Percentiles rank a stretch among this genome's conserved stretches.
phyloP scores from a whole-genome alignment of 1,284 basidiomycete species.

The Ganoderma resinaceum region DNA sequence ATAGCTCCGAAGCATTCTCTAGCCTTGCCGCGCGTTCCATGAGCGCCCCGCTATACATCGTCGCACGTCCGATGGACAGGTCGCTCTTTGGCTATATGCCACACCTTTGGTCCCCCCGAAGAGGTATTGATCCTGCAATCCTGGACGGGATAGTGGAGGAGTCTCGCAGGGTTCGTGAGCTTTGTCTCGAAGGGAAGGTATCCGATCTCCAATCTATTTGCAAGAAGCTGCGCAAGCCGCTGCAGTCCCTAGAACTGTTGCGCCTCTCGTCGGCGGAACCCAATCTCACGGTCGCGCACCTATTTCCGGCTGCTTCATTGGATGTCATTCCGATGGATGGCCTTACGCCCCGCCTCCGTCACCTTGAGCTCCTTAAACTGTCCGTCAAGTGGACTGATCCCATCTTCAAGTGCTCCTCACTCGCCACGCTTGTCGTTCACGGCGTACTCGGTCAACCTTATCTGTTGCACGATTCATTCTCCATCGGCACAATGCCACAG shows the following conservation, averaged over 20 bases:
- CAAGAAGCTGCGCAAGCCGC: neutral
- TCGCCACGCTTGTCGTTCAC: neutral
- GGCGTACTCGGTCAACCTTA: neutral
- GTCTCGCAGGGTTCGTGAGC: neutral
- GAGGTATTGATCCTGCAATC: neutral
- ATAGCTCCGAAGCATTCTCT: neutral
- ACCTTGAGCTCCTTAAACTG: neutral
- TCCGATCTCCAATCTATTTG: neutral
- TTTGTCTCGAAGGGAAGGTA: neutral
- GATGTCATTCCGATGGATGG: neutral
- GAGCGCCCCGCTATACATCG: neutral
- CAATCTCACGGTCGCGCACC: neutral
- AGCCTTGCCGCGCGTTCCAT: neutral
- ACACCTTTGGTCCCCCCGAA: neutral
- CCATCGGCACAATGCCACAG: neutral
- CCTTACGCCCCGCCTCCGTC: constrained; percentile 1
- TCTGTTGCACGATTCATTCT: neutral
- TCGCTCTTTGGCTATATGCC: neutral
- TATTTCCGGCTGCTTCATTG: neutral
- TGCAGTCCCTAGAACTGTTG: neutral
- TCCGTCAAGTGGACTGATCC: neutral
- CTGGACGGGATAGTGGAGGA: neutral
- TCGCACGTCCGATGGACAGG: neutral
- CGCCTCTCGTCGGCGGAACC: neutral
- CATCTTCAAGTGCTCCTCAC: neutral